These are phyloP conservation scores for Rhododendron simsii DNA, from an alignment of 148 eudicot genomes.

Conservation along the genomic window DNA sequence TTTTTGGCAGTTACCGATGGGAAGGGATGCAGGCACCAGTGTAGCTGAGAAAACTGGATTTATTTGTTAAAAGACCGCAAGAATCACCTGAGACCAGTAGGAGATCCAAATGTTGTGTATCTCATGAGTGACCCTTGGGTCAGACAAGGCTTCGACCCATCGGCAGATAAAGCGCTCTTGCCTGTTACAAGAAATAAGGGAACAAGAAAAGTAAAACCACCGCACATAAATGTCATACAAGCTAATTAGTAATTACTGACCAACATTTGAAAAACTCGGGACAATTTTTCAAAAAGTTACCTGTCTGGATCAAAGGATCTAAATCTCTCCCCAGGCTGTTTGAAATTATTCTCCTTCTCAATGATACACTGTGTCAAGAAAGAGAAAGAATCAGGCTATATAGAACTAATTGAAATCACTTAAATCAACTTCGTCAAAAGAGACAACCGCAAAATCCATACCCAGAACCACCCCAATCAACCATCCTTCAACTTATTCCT, in stretches of 20 bases:
- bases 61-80: neutral
- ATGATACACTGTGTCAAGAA: neutral
- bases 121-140: constrained; percentile 34
- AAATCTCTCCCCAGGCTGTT: constrained; percentile 6
- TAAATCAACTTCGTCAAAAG: neutral
- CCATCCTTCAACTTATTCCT: neutral
- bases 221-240: neutral
- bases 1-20: neutral
- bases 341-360: constrained; percentile 13
- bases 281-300: neutral
- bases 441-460: neutral
- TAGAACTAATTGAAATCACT: neutral
- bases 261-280: neutral
- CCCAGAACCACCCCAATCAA: neutral
- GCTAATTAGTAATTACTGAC: neutral
- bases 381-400: neutral
- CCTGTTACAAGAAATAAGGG: constrained; percentile 8
- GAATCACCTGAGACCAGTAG: constrained; percentile 4
- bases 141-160: constrained; percentile 28
- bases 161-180: constrained; percentile 28
- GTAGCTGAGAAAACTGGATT: neutral
- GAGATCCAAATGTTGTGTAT: constrained; percentile 7
- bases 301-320: constrained; percentile 8
- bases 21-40: neutral
- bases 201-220: neutral